phyloP scores from a whole-genome alignment of 2,329 filamentous ascomycete species.

The Emmonsiellopsis sp. region DNA sequence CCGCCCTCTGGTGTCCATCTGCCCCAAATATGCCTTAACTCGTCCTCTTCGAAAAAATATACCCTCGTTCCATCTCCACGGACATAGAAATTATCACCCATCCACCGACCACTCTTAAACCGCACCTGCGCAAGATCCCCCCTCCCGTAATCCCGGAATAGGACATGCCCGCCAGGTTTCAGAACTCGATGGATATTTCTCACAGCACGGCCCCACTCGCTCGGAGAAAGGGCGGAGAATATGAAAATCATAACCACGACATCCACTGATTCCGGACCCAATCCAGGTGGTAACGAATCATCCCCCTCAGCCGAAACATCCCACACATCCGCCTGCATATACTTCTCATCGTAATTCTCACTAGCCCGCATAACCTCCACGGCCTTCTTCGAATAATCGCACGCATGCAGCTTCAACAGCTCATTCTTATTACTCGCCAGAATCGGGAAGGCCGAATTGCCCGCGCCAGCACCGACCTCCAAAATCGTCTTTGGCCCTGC shows the following conservation, averaged over 20 bases:
- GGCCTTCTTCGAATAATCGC: conserved; percentile 91
- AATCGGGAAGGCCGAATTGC: conserved; percentile 93
- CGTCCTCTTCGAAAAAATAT: conserved; percentile 89
- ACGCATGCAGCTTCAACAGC: conserved; percentile 75
- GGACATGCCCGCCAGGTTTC: conserved; percentile 84
- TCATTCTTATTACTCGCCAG: conserved; percentile 75
- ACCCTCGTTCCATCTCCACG: conserved; percentile 91
- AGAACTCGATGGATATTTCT: conserved; percentile 71
- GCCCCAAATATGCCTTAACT: conserved; percentile 72
- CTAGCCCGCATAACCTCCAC: conserved; percentile 84
- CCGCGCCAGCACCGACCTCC: conserved; percentile 89
- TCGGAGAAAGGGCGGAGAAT: conserved; percentile 80
- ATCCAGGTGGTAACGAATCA: conserved; percentile 57
- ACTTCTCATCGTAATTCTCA: conserved; percentile 60
- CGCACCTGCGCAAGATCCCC: conserved; percentile 93
- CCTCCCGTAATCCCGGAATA: conserved; percentile 93
- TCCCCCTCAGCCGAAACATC: conserved; percentile 61
- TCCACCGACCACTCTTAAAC: conserved; percentile 88
- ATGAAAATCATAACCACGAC: conserved; percentile 94
- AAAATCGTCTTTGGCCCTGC: conserved; percentile 63
- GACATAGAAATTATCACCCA: conserved; percentile 96
- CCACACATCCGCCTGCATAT: conserved; percentile 89
- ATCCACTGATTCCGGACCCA: conserved; percentile 73
- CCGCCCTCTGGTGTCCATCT: conserved; percentile 34
- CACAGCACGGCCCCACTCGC: conserved; percentile 75